Evolutionary conservation across 2,329 filamentous ascomycete genomes (phyloP), one percentile per base, ranked within the genome.

Genomic region (Botrytis aclada): DNA sequence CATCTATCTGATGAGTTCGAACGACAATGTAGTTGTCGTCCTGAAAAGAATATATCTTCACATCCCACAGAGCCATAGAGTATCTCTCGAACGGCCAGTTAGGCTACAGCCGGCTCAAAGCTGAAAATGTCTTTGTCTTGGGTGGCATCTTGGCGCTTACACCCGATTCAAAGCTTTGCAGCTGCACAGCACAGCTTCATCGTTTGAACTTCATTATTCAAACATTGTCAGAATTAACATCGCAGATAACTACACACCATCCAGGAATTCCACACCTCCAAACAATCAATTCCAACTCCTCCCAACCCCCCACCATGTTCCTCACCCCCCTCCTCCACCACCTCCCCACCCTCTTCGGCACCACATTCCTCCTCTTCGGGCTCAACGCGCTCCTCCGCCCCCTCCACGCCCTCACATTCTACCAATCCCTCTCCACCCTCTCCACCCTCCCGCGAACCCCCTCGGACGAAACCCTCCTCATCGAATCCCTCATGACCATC

Each of bases 401-500:
- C 34, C 34, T 34, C 6, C 34, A 34, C 14, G 83, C 81, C 32
- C 82, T 83, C 69, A 73, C 77, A 1, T 81, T 83, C 73, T 84
- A 83, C 77, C 77, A 81, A 77, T 81, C 64, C 47, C 4, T 14
- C 43, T 37, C 25, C 29, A 22, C 58, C 22, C 7, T 45, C 60
- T 10, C 39, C 7, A n/a, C 45, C 18, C 22, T 22, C 7, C 43
- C 20, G 20, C 43, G 25, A 14, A 20, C n/a, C 16, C 7, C 43
- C 9, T 64, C 60, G 8, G 45, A 71, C 12, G n/a, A n/a, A n/a
- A 34, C 39, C 25, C n/a, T 18, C 6, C 73, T 86, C n/a, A 80
- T 86, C 72, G 80, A 86, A 73, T 81, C 79, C 69, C 74, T 87
- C 14, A 82, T 86, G 79, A 77, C 81, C 5, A 77, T 87, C 51